phyloP scores from a whole-genome alignment of 2,329 filamentous ascomycete genomes.

The Xylariaceae sp. region DNA sequence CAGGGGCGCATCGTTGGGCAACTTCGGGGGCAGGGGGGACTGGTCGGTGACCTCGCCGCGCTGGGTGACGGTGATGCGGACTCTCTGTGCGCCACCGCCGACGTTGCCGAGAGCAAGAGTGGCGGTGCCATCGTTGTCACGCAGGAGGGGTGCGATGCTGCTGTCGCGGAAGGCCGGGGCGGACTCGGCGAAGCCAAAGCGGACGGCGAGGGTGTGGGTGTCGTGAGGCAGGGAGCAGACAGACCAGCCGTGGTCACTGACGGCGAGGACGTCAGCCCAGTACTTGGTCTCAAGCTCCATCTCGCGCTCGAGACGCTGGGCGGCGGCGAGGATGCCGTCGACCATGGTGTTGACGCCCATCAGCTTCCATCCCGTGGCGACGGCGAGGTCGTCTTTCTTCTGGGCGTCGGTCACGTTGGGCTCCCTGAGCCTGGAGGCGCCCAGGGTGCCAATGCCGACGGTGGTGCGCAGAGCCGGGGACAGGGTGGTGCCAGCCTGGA shows the following conservation, averaged over 20 bases:
- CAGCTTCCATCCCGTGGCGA: conserved; percentile 70
- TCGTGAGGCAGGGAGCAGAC: conserved; percentile 74
- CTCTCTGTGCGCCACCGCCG: conserved; percentile 50
- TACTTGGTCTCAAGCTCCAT: conserved; percentile 78
- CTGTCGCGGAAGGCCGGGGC: conserved; percentile 59
- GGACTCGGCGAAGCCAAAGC: conserved; percentile 82
- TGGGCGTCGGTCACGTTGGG: conserved; percentile 55
- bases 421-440: conserved; percentile 60
- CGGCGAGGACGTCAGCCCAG: conserved; percentile 79
- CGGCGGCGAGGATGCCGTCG: conserved; percentile 68
- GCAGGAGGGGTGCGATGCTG: conserved; percentile 76
- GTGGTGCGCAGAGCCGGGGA: conserved; percentile 66
- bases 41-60: conserved; percentile 56
- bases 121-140: conserved; percentile 70
- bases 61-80: conserved; percentile 65
- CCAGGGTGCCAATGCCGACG: conserved; percentile 71
- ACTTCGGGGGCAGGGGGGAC: conserved; percentile 47
- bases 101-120: conserved; percentile 62
- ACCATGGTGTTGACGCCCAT: conserved; percentile 72
- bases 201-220: conserved; percentile 71
- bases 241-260: conserved; percentile 83
- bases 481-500: conserved; percentile 65
- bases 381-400: conserved; percentile 51
- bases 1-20: conserved; percentile 55
- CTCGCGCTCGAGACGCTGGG: conserved; percentile 69